Conservation (phyloP, 169 alveolate species). For the Plasmodium knowlesi region DNA sequence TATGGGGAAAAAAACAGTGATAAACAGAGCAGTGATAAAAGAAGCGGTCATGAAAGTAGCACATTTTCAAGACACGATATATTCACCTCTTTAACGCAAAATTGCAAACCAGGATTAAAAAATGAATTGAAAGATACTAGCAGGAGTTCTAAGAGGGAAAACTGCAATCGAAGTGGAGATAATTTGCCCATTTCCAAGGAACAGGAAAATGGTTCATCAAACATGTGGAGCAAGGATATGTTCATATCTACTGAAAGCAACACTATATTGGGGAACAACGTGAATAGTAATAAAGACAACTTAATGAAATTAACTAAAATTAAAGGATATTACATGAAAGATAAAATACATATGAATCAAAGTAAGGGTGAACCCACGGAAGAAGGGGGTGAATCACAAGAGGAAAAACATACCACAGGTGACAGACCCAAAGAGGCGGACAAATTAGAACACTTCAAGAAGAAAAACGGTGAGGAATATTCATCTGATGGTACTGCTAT, state of each 20-base stretch:
- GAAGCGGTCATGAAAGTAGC: constrained; percentile 4
- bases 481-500: background rate
- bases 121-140: background rate
- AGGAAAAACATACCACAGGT: background rate
- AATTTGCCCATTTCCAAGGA: constrained; percentile 5
- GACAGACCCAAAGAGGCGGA: constrained; percentile 1
- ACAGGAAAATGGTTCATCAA: constrained; percentile 10
- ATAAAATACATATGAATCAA: constrained; percentile 5
- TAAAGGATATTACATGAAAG: constrained; percentile 2
- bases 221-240: background rate
- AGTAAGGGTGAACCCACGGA: background rate
- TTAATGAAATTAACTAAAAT: constrained; percentile 8
- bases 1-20: background rate
- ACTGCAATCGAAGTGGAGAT: background rate
- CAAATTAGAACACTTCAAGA: background rate
- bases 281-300: constrained; percentile 15
- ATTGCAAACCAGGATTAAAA: constrained; percentile 5
- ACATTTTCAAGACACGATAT: background rate
- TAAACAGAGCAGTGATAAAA: background rate
- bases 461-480: background rate
- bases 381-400: background rate
- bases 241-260: background rate
- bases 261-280: background rate
- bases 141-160: background rate
- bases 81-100: constrained; percentile 10